These are phyloP conservation scores for Lepiota venenata DNA, from an alignment of 768 basidiomycete species.

Conservation along the genomic window DNA sequence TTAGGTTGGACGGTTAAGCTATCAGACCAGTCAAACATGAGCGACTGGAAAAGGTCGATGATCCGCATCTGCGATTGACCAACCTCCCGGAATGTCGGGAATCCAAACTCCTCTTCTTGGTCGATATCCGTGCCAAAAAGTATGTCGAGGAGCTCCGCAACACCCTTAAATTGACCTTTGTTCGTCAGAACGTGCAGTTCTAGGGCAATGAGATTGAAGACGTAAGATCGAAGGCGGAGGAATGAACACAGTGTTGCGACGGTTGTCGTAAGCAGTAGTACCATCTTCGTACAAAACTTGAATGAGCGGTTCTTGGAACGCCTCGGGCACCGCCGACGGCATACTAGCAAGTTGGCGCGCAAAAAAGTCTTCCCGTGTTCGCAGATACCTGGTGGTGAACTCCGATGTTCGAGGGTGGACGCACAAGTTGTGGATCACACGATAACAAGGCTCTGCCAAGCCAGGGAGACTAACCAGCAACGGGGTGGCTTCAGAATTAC, in stretches of 20 bases:
- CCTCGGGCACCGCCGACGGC: conserved; percentile 59
- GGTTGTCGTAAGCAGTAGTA: conserved; percentile 61
- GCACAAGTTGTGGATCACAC: conserved; percentile 81
- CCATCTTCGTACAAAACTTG: conserved; percentile 73
- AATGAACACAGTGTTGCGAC: conserved; percentile 69
- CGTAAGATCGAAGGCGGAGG: conserved; percentile 78
- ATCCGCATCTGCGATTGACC: conserved; percentile 83
- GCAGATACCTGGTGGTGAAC: conserved; percentile 79
- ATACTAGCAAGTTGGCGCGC: conserved; percentile 78
- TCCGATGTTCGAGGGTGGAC: conserved; percentile 82
- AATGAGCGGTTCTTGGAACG: conserved; percentile 45
- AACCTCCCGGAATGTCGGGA: conserved; percentile 64
- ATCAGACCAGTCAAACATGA: conserved; percentile 90
- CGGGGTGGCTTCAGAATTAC: conserved; percentile 37
- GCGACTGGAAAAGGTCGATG: conserved; percentile 83
- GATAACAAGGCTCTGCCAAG: conserved; percentile 84
- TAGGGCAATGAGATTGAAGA: conserved; percentile 82
- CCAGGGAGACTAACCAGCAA: conserved; percentile 65
- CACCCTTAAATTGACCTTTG: conserved; percentile 70
- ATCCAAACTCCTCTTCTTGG: conserved; percentile 46
- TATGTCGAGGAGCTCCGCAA: conserved; percentile 73
- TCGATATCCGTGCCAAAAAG: conserved; percentile 68
- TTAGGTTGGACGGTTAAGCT: conserved; percentile 54
- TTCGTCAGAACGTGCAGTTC: conserved; percentile 86
- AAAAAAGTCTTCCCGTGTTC: conserved; percentile 88